Evolutionary conservation across 2,329 filamentous ascomycete genomes (phyloP), one percentile per base, ranked within the genome.

Genomic region (Lachnellula hyalina): DNA sequence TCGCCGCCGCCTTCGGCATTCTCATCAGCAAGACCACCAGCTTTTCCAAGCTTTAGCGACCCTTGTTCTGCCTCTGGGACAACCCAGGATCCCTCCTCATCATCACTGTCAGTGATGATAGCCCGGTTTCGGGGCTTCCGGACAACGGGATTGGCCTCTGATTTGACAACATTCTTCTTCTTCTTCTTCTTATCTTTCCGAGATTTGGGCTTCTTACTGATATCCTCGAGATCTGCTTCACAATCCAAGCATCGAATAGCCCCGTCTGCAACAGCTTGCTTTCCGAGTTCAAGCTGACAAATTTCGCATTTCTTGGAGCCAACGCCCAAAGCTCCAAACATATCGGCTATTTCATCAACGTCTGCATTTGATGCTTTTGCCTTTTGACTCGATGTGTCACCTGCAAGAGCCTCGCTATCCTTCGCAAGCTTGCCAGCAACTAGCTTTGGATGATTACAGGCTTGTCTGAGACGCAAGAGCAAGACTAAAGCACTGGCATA

Each of bases 401-500:
- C 86, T 1, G 84, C 80, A 53, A 96, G 74, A 2, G 90, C 89
- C 66, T 97, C 94, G 64, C 87, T 90, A 69, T 99, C 94, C 61
- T 89, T 89, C 53, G 86, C 86, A 54, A 96, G 77, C 67, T 95
- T 93, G 60, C 86, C 86, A 61, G 90, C 89, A 12, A 96, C 87
- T 46, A 99, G 78, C 61, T 90, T 86, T 0, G 92, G 91, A 69
- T 99, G 94, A 67, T 99, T 96, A 71, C 94, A 99, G 19, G 91
- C 89, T 71, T 99, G 94, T 56, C 94, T 82, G 57, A 99, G 77
- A 40, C 94, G 86, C 53, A 99, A 76, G n/a, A 99, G 81, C 57
- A 99, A 76, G 12, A 96, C 92, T 67, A 99, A 83, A 17, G 94
- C 94, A 65, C 91, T 95, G 55, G 95, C 93, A 68, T 97, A 97